Base-by-base conservation (phyloP, 176 grass and related monocot species). In the Bolboschoenus planiculmis region DNA sequence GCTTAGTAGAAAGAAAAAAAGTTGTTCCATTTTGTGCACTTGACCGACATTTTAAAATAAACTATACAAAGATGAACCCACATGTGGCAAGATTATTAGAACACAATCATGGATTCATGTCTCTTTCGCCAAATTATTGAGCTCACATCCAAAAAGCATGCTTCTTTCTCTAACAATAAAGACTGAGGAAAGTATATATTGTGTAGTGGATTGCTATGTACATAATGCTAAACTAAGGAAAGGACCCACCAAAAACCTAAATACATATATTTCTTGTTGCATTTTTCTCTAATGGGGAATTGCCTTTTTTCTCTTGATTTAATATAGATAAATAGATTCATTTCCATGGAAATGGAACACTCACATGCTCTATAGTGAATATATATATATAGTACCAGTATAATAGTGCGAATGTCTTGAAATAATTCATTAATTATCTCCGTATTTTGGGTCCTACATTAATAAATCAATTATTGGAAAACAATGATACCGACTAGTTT, bases 81-180 rank as follows among this genome's bases (percentile, higher is more conserved):
- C 50, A 29, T 79, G 76, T 23, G 34, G 31, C 50, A n/a, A n/a
- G 29, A 35, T 79, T 57, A 39, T 79, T 79, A 56, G 54, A 36
- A 11, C 68, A 73, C 68, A 73, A 73, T 79, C 27, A 36, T n/a
- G n/a, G n/a, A n/a, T n/a, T n/a, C n/a, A n/a, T 56, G 24, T 55
- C 46, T 35, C 76, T 57, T 79, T 37, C 50, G 18, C 27, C 50
- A 36, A 27, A 46, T 50, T 76, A 76, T 76, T 76, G 71, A 50
- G 1, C 24, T 50, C 39, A 76, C 0, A 26, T 47, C 10, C 5
- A 15, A 50, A 48, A 46, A 76, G 66, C 66, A 50, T 7, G 10
- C 7, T n/a, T 9, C 4, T 26, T 26, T 14, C 7, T 13, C 10
- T 11, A 10, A 40, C 70, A 24, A 75, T 14, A 47, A 75, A 27